Evolutionary conservation across 495 filamentous ascomycete species (phyloP).

Genomic region (Sporormia fimetaria): DNA sequence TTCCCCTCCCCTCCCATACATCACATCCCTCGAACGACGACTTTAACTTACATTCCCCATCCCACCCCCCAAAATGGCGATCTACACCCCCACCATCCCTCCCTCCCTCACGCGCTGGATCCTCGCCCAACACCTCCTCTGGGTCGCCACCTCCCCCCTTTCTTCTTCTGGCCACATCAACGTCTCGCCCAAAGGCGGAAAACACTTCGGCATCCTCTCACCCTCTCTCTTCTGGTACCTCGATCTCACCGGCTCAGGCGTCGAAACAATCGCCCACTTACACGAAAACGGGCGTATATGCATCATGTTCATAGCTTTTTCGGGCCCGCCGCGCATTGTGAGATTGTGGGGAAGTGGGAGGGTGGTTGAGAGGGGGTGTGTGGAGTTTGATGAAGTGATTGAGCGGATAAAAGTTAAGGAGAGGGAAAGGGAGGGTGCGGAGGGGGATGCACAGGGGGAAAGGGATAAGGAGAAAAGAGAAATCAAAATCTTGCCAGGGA

Average conservation of each 20-base stretch:
- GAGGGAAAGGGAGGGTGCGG: conserved; percentile 22
- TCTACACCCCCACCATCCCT: conserved; percentile 30
- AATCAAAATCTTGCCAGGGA: conserved; percentile 22
- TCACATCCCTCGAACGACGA: too few species aligned
- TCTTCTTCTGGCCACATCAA: conserved; percentile 29
- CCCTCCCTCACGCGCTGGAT: conserved; percentile 25
- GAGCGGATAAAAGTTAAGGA: conserved; percentile 23
- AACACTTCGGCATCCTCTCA: conserved; percentile 27
- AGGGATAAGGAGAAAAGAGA: conserved; percentile 19
- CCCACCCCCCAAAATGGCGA: conserved; percentile 22
- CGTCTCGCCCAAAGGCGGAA: conserved; percentile 30
- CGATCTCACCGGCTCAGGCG: conserved; percentile 28
- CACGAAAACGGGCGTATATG: conserved; percentile 31
- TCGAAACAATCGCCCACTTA: conserved; percentile 30
- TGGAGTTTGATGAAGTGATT: conserved; percentile 24
- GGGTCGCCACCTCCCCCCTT: conserved; percentile 28
- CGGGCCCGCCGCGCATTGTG: conserved; percentile 27
- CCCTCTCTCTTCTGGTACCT: conserved; percentile 28
- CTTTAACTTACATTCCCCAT: conserved; percentile 4
- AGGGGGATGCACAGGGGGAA: conserved; percentile 18
- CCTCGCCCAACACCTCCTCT: conserved; percentile 26
- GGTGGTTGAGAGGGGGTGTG: conserved; percentile 24
- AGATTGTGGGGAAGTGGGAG: conserved; percentile 27
- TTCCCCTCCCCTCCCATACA: too few species aligned
- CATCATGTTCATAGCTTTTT: conserved; percentile 28